These are phyloP conservation scores for Colletotrichum chrysophilum DNA, from an alignment of 2,329 filamentous ascomycete species.

Conservation along the genomic window DNA sequence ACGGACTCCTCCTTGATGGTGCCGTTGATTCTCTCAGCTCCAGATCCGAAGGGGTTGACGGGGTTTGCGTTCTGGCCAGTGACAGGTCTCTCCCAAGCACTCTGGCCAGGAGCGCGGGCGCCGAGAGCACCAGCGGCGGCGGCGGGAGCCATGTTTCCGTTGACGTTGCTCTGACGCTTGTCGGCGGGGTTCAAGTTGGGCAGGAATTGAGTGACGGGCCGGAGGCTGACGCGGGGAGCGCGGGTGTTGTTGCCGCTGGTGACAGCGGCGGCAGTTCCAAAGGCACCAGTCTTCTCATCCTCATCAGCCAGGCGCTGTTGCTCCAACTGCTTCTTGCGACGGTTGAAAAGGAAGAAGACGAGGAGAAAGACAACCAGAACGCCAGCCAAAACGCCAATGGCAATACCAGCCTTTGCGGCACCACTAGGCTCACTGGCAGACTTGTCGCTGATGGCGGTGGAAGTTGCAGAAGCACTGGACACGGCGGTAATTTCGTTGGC, in stretches of 20 bases:
- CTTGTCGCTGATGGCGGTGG: not conserved
- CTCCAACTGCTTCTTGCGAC: slow-evolving; percentile 71
- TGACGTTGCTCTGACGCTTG: slow-evolving; percentile 52
- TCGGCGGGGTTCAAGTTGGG: slow-evolving; percentile 63
- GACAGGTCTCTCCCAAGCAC: slow-evolving; percentile 54
- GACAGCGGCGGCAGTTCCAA: slow-evolving; percentile 32
- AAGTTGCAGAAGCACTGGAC: slow-evolving; percentile 20
- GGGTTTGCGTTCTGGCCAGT: slow-evolving; percentile 54
- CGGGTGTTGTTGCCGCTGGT: slow-evolving; percentile 45
- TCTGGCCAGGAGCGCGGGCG: slow-evolving; percentile 34
- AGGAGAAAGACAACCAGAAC: slow-evolving; percentile 71
- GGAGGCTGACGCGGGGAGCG: slow-evolving; percentile 84
- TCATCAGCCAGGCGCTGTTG: slow-evolving; percentile 50
- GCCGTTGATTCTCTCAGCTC: slow-evolving; percentile 56
- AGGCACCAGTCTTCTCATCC: slow-evolving; percentile 67
- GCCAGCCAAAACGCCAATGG: slow-evolving; percentile 78
- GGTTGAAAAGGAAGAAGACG: slow-evolving; percentile 74
- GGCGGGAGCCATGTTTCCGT: slow-evolving; percentile 36
- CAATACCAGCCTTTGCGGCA: slow-evolving; percentile 76
- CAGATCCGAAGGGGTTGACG: slow-evolving; percentile 75
- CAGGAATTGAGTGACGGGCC: slow-evolving; percentile 83
- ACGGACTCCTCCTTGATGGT: slow-evolving; percentile 42
- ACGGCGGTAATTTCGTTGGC: slow-evolving; percentile 22
- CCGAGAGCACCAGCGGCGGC: slow-evolving; percentile 31
- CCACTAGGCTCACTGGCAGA: slow-evolving; percentile 25